Conservation (phyloP, 1,139 yeast genomes). For the Komagataea norvegica region DNA sequence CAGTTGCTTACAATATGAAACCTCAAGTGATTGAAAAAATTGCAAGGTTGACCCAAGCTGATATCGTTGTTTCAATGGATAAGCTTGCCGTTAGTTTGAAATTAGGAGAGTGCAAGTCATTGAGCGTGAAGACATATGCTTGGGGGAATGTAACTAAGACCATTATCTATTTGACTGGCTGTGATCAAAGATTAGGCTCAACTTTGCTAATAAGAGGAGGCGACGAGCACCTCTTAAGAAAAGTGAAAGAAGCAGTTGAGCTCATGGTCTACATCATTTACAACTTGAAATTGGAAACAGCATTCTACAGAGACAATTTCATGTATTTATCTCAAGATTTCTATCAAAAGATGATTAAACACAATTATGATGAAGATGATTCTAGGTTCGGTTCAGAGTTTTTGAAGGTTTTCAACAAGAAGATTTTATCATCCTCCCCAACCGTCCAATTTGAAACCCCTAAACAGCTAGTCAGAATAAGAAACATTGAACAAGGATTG, state of each 20-base stretch:
- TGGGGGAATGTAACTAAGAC: conserved; percentile 58
- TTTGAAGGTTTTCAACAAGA: conserved; percentile 43
- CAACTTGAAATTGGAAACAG: conserved; percentile 75
- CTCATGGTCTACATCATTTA: conserved; percentile 73
- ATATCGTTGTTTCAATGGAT: conserved; percentile 66
- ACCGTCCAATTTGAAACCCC: conserved; percentile 69
- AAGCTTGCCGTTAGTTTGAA: conserved; percentile 52
- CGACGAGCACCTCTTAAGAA: conserved; percentile 51
- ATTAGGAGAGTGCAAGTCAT: conserved; percentile 68
- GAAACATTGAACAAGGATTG: conserved; percentile 48
- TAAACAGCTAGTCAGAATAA: conserved; percentile 48
- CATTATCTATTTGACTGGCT: conserved; percentile 73
- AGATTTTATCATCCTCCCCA: conserved; percentile 70
- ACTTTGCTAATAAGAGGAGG: conserved; percentile 82
- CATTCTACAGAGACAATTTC: conserved; percentile 73
- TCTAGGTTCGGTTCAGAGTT: conserved; percentile 42
- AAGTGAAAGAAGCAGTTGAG: conserved; percentile 74
- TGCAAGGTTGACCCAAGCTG: conserved; percentile 78
- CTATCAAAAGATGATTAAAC: conserved; percentile 24
- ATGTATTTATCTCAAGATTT: conserved; percentile 41
- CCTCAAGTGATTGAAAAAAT: conserved; percentile 79
- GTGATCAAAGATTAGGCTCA: conserved; percentile 70
- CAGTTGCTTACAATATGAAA: conserved; percentile 76
- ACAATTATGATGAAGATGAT: conserved; percentile 3
- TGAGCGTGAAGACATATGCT: conserved; percentile 65